phyloP scores from a whole-genome alignment of 192 early-diverging fungal genomes.

The Kappamyces sp. region DNA sequence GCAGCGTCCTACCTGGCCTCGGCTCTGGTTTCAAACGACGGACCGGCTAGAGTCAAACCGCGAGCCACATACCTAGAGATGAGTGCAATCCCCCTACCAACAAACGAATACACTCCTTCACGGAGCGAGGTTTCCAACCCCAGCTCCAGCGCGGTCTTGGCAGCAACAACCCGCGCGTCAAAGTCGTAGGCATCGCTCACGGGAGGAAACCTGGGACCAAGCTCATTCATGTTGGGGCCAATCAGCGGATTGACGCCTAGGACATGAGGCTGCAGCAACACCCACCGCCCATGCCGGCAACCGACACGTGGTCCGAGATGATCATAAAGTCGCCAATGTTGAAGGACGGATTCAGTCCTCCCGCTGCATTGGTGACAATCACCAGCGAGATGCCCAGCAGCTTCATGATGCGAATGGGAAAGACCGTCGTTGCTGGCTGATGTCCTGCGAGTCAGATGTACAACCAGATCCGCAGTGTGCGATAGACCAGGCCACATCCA shows the following conservation, averaged over 20 bases:
- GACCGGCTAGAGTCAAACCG: too few species aligned
- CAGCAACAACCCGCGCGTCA: constrained; percentile 64
- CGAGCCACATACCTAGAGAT: too few species aligned
- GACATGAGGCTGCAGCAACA: too few species aligned
- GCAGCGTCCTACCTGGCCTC: too few species aligned
- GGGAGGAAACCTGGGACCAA: constrained; percentile 84
- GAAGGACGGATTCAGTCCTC: constrained; percentile 65
- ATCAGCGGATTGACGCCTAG: constrained; percentile 63
- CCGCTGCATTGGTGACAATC: constrained; percentile 82
- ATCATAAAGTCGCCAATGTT: constrained; percentile 83
- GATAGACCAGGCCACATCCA: background rate
- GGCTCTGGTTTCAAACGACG: constrained; percentile 84
- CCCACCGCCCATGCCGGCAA: constrained; percentile 23
- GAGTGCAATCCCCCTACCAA: too few species aligned
- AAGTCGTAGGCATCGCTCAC: constrained; percentile 81
- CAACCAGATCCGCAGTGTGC: background rate
- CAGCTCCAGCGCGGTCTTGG: constrained; percentile 51
- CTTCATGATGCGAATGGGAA: constrained; percentile 80
- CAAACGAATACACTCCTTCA: constrained; percentile 77
- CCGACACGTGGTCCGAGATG: constrained; percentile 53
- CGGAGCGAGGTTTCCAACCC: constrained; percentile 48
- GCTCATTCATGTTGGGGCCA: constrained; percentile 71
- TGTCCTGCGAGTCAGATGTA: constrained; percentile 44
- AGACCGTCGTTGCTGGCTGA: constrained; percentile 67
- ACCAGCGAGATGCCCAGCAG: constrained; percentile 73